phyloP scores from a whole-genome alignment of 2,329 filamentous ascomycete species.

The Dothidotthia symphoricarpi region DNA sequence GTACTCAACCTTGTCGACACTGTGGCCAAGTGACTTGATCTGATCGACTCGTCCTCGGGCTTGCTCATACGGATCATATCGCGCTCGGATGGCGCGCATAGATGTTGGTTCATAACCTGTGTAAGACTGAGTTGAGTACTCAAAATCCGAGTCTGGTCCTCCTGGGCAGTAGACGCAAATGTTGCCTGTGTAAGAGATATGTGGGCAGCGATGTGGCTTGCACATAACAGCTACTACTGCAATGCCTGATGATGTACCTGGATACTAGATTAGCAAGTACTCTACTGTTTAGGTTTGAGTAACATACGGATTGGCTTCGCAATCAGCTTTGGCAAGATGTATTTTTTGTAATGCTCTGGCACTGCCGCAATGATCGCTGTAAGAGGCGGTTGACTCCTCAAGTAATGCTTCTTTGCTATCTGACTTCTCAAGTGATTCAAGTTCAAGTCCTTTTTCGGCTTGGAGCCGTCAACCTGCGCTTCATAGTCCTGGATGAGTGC shows the following conservation, averaged over 20 bases:
- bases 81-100: constrained; percentile 94
- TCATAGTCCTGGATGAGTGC: constrained; percentile 94
- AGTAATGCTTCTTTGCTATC: constrained; percentile 86
- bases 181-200: constrained; percentile 97
- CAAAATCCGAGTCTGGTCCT: constrained; percentile 96
- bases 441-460: constrained; percentile 82
- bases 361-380: constrained; percentile 98
- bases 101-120: constrained; percentile 98
- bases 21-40: constrained; percentile 91
- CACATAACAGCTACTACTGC: constrained; percentile 99
- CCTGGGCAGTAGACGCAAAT: constrained; percentile 99
- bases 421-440: constrained; percentile 84
- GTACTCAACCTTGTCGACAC: constrained; percentile 98
- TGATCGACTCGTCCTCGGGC: constrained; percentile 94
- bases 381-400: constrained; percentile 83
- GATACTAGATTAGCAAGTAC: constrained; percentile 5
- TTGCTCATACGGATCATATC: constrained; percentile 98
- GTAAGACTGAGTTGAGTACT: constrained; percentile 98
- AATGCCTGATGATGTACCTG: constrained; percentile 90
- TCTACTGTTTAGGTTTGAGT: not conserved
- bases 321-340: constrained; percentile 92
- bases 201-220: constrained; percentile 95
- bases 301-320: constrained; percentile 86
- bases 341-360: constrained; percentile 99
- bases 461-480: constrained; percentile 68